Base-by-base conservation (phyloP, 2,329 filamentous ascomycete genomes). In the Colletotrichum lentis region DNA sequence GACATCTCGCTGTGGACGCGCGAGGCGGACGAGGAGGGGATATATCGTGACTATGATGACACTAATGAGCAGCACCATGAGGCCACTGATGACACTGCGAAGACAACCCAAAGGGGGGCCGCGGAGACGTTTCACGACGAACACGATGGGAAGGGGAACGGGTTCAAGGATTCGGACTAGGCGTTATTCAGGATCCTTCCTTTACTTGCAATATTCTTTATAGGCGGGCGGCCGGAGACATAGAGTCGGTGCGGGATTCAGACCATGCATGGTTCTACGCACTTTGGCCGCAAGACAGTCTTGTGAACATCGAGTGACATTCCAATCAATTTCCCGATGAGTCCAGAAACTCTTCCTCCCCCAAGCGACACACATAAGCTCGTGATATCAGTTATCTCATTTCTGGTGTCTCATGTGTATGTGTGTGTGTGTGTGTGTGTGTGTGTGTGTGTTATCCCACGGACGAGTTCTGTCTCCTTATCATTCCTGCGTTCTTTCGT, bases 1-100 rank as follows among this genome's bases (percentile, higher is more conserved):
- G 86, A 88, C 70, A 84, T 88, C 62, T 87, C 85, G 37, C 76
- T 88, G 22, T 88, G 86, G 86, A 85, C 84, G 24, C 77, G 80
- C 24, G 79, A 77, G 27, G 77, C 77, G 41, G 77, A 76, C 47
- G 73, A 74, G 8, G 77, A 78, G 70, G 73, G 53, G 1, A 64
- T 64, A 16, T 73, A 73, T 63, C 67, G 72, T 24, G 77, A 78
- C 49, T 76, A 79, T 16, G 77, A 80, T 27, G 73, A 74, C 31
- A 74, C 76, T 14, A 69, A 74, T 5, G 70, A 73, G n/a, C 57
- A 35, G 31, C 31, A 35, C 8, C 31, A 70, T 22, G 18, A 50
- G 12, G 31, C 27, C 41, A 46, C 53, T 16, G 54, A 56, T 1
- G 43, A 11, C 7, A 35, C 31, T 35, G 2, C 3, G 52, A 39